Evolutionary conservation across 192 early-diverging fungal genomes (phyloP), one percentile per base, ranked within the genome.

Genomic region (Umbelopsis sp.): DNA sequence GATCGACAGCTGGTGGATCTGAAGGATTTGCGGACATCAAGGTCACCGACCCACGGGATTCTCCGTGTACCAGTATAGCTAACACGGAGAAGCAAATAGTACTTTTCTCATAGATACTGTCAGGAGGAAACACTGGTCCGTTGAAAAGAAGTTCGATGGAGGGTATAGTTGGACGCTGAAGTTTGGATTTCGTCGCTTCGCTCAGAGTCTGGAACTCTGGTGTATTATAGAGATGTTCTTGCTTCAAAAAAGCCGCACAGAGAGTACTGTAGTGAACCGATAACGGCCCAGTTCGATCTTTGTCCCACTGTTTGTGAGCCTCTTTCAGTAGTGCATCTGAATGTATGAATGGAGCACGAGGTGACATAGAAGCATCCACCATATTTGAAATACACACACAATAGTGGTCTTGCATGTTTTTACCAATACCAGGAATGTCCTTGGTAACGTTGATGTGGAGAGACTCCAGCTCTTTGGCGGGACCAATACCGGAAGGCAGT

Each of bases 401-500:
- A 20, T 66, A 24, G 65, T 75, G 78, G 24, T 82, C 82, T 31
- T 51, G 31, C 53, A 83, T 17, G 59, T 83, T 79, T 10, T 26
- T 49, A 16, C 82, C 82, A 45, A 83, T 81, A 22, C 74, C 80
- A 24, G 66, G 59, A n/a, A 74, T 24, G 17, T 45, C 21, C 20
- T 82, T 69, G 24, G 75, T 21, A 1, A 73, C 5, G 7, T 70
- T 70, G 9, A 80, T 75, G 4, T 54, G 44, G 1, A 56, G 68
- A 51, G 54, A 51, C 24, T 66, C 71, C 5, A 66, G 68, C 54
- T 70, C 66, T 36, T 66, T 69, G 14, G 65, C 34, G 1, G 75
- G 75, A 1, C 82, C 82, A 50, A 83, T 79, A 1, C 82, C 82
- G 11, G 80, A 82, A 17, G 68, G 47, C 14, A 78, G 71, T 17